These are phyloP conservation scores for Cladosporium cucumerinum DNA, from an alignment of 2,329 filamentous ascomycete species.

Conservation along the genomic window DNA sequence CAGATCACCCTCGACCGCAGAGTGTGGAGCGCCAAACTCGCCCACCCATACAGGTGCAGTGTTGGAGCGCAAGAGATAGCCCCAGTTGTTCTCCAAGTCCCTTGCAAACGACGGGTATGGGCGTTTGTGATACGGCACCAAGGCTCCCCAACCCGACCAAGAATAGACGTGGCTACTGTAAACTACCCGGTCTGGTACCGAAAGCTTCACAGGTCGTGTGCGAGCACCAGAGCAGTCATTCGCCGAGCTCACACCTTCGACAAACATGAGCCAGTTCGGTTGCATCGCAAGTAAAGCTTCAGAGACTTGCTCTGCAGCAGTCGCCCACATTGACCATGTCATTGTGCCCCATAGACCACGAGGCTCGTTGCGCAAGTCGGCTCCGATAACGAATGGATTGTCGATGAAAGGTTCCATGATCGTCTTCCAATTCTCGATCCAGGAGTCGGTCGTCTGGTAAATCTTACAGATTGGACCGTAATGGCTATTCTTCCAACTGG, in stretches of 20 bases:
- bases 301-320: slow-evolving; percentile 61
- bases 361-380: slow-evolving; percentile 67
- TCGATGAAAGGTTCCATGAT: slow-evolving; percentile 58
- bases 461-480: slow-evolving; percentile 59
- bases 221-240: slow-evolving; percentile 61
- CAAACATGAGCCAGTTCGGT: slow-evolving; percentile 62
- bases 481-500: slow-evolving; percentile 64
- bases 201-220: slow-evolving; percentile 56
- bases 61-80: slow-evolving; percentile 56
- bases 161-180: slow-evolving; percentile 67
- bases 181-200: slow-evolving; percentile 55
- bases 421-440: slow-evolving; percentile 63
- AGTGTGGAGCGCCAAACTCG: slow-evolving; percentile 60
- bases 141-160: slow-evolving; percentile 65
- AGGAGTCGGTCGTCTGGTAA: slow-evolving; percentile 61
- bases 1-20: slow-evolving; percentile 54
- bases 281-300: slow-evolving; percentile 60
- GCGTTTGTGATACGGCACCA: slow-evolving; percentile 58
- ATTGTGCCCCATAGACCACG: slow-evolving; percentile 67
- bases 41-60: slow-evolving; percentile 65
- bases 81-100: slow-evolving; percentile 65
- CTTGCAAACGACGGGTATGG: slow-evolving; percentile 60
- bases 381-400: slow-evolving; percentile 63
- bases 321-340: slow-evolving; percentile 62
- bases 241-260: slow-evolving; percentile 65